Percentiles rank a stretch among this genome's conserved stretches.
Evolutionary conservation across 1,284 basidiomycete genomes (phyloP).

Genomic region (Ustilago tritici): DNA sequence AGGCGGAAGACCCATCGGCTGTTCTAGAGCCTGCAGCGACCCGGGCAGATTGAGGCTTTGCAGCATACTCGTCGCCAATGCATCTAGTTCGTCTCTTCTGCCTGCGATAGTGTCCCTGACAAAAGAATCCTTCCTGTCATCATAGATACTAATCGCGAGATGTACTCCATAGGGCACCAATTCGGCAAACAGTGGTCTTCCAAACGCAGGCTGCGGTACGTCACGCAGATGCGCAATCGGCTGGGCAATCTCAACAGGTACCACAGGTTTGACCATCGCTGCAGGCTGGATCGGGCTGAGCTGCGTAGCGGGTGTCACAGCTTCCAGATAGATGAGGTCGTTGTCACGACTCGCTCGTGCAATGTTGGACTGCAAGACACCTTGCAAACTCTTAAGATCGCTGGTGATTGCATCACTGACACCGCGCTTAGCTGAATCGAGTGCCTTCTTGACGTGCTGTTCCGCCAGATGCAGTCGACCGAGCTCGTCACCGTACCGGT

Average conservation of each 20-base stretch:
- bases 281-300: slow-evolving; percentile 78
- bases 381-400: slow-evolving; percentile 76
- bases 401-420: slow-evolving; percentile 71
- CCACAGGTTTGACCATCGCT: slow-evolving; percentile 77
- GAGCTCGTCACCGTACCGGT: slow-evolving; percentile 69
- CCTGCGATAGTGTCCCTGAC: slow-evolving; percentile 79
- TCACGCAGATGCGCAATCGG: slow-evolving; percentile 61
- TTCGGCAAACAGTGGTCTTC: slow-evolving; percentile 78
- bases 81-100: slow-evolving; percentile 78
- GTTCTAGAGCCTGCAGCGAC: slow-evolving; percentile 86
- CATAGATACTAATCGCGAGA: slow-evolving; percentile 89
- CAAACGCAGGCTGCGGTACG: slow-evolving; percentile 52
- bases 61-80: slow-evolving; percentile 75
- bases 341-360: slow-evolving; percentile 86
- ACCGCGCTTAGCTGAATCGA: slow-evolving; percentile 79
- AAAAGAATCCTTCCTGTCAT: slow-evolving; percentile 82
- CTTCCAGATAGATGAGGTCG: slow-evolving; percentile 92
- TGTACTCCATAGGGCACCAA: slow-evolving; percentile 89
- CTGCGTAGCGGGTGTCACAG: slow-evolving; percentile 80
- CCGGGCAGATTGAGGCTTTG: slow-evolving; percentile 84
- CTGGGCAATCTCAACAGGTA: slow-evolving; percentile 75
- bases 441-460: slow-evolving; percentile 77
- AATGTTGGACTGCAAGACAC: slow-evolving; percentile 73
- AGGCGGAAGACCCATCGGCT: slow-evolving; percentile 86
- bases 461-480: slow-evolving; percentile 61